Percentiles rank a stretch among this genome's conserved stretches.
These are phyloP conservation scores for Penicillium sp. DNA, from an alignment of 2,329 filamentous ascomycete genomes.

Conservation along the genomic window DNA sequence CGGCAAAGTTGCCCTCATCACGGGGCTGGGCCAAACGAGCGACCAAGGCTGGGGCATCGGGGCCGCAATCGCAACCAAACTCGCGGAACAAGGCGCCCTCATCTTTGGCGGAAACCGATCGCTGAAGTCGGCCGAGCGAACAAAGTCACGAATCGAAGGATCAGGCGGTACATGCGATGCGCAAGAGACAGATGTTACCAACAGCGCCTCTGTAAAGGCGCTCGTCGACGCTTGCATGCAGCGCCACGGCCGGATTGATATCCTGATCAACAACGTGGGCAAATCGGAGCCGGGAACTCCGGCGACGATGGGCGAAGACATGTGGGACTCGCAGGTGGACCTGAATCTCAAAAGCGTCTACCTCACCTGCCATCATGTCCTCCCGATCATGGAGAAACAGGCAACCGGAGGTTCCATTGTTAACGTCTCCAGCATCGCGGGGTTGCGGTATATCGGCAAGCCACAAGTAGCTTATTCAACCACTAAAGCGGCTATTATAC, in stretches of 20 bases:
- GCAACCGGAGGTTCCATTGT: constrained; percentile 48
- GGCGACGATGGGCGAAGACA: constrained; percentile 53
- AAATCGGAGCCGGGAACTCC: constrained; percentile 59
- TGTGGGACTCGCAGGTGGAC: constrained; percentile 60
- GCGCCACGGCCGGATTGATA: constrained; percentile 62
- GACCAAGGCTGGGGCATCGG: constrained; percentile 56
- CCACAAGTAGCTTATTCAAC: constrained; percentile 59
- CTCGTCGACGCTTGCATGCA: constrained; percentile 58
- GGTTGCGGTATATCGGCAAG: constrained; percentile 41
- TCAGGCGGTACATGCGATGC: constrained; percentile 43
- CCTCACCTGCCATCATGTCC: constrained; percentile 51
- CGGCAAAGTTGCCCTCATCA: constrained; percentile 32
- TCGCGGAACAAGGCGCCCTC: constrained; percentile 55
- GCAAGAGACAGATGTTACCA: constrained; percentile 59
- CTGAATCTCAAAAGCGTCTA: constrained; percentile 63
- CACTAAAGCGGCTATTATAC: constrained; percentile 57
- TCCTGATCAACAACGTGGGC: constrained; percentile 66
- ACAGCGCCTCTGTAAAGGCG: constrained; percentile 55
- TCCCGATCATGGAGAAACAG: constrained; percentile 31
- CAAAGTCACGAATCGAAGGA: neutral
- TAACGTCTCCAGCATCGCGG: constrained; percentile 58
- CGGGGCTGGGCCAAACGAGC: constrained; percentile 43
- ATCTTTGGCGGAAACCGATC: constrained; percentile 58
- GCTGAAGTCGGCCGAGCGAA: constrained; percentile 30
- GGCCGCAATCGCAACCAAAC: constrained; percentile 53